Evolutionary conservation across 2,329 filamentous ascomycete genomes (phyloP).

Genomic region (Penicillium sp.): DNA sequence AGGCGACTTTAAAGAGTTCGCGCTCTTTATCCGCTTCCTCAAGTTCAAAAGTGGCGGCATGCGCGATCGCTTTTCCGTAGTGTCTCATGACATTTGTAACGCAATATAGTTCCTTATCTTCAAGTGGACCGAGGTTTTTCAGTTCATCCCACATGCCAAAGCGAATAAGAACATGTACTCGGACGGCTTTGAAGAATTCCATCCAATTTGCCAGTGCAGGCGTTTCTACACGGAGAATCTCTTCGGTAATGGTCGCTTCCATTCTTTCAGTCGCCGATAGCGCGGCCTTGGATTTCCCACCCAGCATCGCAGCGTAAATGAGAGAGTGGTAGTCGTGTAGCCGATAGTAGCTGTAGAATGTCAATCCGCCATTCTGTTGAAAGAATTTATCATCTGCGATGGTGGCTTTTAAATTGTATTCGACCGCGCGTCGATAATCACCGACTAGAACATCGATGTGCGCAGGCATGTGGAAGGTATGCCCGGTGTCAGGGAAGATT

Average conservation of each 20-base stretch:
- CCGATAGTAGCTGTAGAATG: slow-evolving; percentile 75
- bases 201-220: slow-evolving; percentile 78
- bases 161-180: slow-evolving; percentile 67
- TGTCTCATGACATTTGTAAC: slow-evolving; percentile 66
- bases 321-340: slow-evolving; percentile 72
- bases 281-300: slow-evolving; percentile 62
- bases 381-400: slow-evolving; percentile 67
- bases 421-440: slow-evolving; percentile 66
- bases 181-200: slow-evolving; percentile 67
- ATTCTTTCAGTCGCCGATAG: slow-evolving; percentile 59
- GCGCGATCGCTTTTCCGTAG: slow-evolving; percentile 67
- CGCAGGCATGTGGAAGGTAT: slow-evolving; percentile 73
- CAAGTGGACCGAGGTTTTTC: slow-evolving; percentile 55
- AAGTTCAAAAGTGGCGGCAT: slow-evolving; percentile 57
- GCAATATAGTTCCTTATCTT: slow-evolving; percentile 63
- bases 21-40: slow-evolving; percentile 54
- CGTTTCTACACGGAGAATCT: slow-evolving; percentile 61
- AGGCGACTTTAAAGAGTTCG: slow-evolving; percentile 52
- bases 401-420: slow-evolving; percentile 66
- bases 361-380: slow-evolving; percentile 54
- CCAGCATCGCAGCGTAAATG: slow-evolving; percentile 75
- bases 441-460: slow-evolving; percentile 72
- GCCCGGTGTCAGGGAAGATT: slow-evolving; percentile 66
- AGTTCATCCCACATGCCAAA: slow-evolving; percentile 72
- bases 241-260: slow-evolving; percentile 62